phyloP scores from a whole-genome alignment of 2,329 filamentous ascomycete species.

The Penicillium sp. region DNA sequence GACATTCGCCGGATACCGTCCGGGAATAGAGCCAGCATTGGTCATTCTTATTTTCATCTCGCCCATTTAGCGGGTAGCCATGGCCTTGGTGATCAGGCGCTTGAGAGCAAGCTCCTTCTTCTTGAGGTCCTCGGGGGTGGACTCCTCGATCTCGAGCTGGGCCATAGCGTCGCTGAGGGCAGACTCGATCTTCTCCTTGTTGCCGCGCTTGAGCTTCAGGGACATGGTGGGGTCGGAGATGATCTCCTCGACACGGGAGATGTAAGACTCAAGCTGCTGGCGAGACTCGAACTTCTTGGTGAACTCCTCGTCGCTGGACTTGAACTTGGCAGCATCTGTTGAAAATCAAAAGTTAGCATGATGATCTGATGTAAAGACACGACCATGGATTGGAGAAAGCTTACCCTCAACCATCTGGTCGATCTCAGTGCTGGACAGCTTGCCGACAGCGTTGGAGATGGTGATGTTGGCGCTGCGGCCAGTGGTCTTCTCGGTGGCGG shows the following conservation, averaged over 20 bases:
- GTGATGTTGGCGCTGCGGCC: constrained; percentile 99
- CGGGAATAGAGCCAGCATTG: constrained; percentile 20
- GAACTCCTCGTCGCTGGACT: constrained; percentile 96
- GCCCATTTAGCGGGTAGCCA: constrained; percentile 77
- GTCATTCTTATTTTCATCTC: constrained; percentile 31
- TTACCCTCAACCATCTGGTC: constrained; percentile 93
- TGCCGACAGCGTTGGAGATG: constrained; percentile 99
- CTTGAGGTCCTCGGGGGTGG: constrained; percentile 90
- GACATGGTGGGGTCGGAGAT: constrained; percentile 94
- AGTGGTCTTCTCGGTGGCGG: constrained; percentile 97
- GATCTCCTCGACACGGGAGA: constrained; percentile 97
- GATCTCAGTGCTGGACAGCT: constrained; percentile 91
- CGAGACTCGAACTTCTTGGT: constrained; percentile 99
- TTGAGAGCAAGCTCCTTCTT: constrained; percentile 99
- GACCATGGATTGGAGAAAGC: constrained; percentile 23
- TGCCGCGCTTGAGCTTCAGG: constrained; percentile 96
- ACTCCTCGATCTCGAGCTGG: constrained; percentile 94
- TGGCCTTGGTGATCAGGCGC: constrained; percentile 97
- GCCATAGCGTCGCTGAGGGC: constrained; percentile 97
- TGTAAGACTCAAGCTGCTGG: constrained; percentile 99
- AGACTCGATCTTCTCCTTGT: constrained; percentile 99
- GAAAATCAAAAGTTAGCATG: constrained; percentile 16
- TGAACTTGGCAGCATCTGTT: constrained; percentile 93
- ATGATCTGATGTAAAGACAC: neutral
- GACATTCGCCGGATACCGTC: constrained; percentile 15